Evolutionary conservation across 1,284 basidiomycete genomes (phyloP).

Genomic region (Meira miltonrushii): DNA sequence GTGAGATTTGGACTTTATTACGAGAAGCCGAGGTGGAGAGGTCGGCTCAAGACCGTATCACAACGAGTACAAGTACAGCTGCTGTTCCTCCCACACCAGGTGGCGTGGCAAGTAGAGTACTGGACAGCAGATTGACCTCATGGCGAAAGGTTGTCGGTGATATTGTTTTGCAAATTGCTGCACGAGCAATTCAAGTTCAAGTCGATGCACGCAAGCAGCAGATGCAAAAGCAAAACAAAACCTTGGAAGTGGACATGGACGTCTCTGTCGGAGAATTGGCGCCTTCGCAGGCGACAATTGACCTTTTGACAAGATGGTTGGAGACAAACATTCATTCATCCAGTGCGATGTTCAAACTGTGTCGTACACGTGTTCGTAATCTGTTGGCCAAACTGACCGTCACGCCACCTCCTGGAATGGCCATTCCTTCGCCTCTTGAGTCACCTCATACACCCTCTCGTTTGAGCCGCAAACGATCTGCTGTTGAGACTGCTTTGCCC

Average conservation of each 20-base stretch:
- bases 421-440: too few relatives aligned
- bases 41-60: conserved; percentile 13
- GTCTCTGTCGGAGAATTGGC: conserved; percentile 14
- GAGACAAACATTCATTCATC: conserved; percentile 29
- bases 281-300: conserved; percentile 27
- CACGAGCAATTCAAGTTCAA: conserved; percentile 56
- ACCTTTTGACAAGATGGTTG: conserved; percentile 38
- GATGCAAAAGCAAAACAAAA: conserved; percentile 5
- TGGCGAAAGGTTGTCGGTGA: conserved; percentile 60
- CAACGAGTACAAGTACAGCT: not conserved
- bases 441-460: not conserved
- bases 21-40: conserved; percentile 56
- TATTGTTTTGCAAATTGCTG: conserved; percentile 65
- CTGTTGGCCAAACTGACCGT: conserved; percentile 14
- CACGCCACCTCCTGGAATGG: too few relatives aligned
- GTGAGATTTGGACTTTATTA: conserved; percentile 70
- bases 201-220: conserved; percentile 14
- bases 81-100: conserved; percentile 11
- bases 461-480: not conserved
- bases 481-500: not conserved
- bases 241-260: not conserved
- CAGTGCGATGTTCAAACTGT: conserved; percentile 34
- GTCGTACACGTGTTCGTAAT: conserved; percentile 28
- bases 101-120: not conserved
- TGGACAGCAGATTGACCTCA: conserved; percentile 16